Percentiles rank a stretch among this genome's conserved stretches.
Conservation (phyloP, 2,329 filamentous ascomycete genomes). For the Dichotomopilus funicola region DNA sequence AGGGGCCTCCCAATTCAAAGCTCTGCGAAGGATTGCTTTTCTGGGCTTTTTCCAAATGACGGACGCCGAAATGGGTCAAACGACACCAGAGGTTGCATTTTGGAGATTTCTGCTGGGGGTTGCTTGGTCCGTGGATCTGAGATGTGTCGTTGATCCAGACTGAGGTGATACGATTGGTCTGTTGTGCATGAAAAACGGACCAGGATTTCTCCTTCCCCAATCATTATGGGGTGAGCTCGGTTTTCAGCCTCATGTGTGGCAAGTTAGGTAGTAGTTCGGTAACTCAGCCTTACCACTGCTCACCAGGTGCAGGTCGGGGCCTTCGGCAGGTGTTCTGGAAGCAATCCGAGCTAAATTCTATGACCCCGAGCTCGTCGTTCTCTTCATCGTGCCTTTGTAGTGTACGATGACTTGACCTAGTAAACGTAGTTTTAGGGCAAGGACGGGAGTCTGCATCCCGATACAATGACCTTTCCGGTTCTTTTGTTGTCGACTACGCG, state of each 20-base stretch:
- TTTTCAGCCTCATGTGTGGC: conserved; percentile 18
- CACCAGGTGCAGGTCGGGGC: conserved; percentile 15
- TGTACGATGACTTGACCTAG: no score
- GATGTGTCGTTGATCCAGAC: not conserved
- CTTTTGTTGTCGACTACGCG: no score
- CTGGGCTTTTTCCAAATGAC: not conserved
- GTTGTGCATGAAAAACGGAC: not conserved
- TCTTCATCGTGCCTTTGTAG: no score
- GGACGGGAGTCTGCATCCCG: no score
- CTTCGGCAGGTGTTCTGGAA: conserved; percentile 22
- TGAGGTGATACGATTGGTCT: not conserved
- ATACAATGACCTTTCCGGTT: no score
- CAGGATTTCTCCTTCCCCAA: not conserved
- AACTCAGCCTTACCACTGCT: conserved; percentile 23
- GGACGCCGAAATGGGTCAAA: not conserved
- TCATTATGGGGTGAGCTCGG: not conserved
- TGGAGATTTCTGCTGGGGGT: not conserved
- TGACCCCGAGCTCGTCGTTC: no score
- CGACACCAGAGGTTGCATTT: not conserved
- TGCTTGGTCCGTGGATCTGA: not conserved
- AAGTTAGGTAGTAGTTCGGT: not conserved
- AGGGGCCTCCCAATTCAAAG: no score
- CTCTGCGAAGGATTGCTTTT: not conserved
- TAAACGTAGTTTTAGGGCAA: no score
- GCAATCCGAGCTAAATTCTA: not conserved